Base-by-base conservation (phyloP, 345 rosid species). In the Erysimum cheiranthoides region DNA sequence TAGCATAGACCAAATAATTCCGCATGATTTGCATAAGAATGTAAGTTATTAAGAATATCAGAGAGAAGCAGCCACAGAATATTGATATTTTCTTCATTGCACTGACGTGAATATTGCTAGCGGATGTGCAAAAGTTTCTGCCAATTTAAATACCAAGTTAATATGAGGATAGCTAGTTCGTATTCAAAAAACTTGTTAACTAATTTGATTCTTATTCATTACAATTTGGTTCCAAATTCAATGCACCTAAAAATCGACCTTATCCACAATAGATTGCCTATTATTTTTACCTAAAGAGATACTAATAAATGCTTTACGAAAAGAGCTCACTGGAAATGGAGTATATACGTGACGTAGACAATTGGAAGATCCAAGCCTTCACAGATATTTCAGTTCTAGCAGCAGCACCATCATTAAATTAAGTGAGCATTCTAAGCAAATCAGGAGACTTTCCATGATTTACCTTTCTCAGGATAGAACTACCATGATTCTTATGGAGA, bases 331-430 rank as follows among this genome's bases (percentile, higher is more conserved):
- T 62, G 52, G 59, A 34, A 40, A 52, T 32, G 27, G 70, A 34
- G 10, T 35, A 64, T 57, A 47, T 50, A 67, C 31, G 38, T 49
- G 61, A 65, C 42, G 40, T 32, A 27, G 35, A 50, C 28, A 35
- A 49, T 9, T 75, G 18, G 39, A 68, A 30, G 39, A 68, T 68
- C 60, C 45, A 6, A 47, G 36, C 42, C 8, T 32, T 43, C 40
- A 50, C 47, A 30, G 18, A 42, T 25, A 69, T 39, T 75, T 50
- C 42, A 42, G 50, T 61, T 76, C 51, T 27, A 54, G 66, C 47
- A 76, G 60, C 42, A 61, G 18, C 28, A 34, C 5, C 64, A 30
- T 27, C 68, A 39, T 6, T 42, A 74, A 31, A 51, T 43, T 34
- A 61, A 50, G 62, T 21, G 38, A 47, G 68, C 18, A 60, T 40